Evolutionary conservation across 345 rosid species (phyloP).

Genomic region (Eutrema yunnanense): DNA sequence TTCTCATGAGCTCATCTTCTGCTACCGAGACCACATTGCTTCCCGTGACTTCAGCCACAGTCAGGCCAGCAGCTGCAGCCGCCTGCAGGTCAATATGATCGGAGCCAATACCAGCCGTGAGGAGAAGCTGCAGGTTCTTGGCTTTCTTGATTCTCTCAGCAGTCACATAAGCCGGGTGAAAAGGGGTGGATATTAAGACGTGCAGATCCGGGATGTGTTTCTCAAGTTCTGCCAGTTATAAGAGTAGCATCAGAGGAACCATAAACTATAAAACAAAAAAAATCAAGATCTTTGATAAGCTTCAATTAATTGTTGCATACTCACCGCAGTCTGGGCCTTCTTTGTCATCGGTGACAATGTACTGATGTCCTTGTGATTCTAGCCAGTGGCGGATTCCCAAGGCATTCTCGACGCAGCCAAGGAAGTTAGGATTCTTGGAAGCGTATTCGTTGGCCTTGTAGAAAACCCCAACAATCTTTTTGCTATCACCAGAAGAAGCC

Average conservation of each 20-base stretch:
- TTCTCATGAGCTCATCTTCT: conserved; percentile 94
- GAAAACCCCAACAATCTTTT: conserved; percentile 94
- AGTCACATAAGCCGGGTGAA: conserved; percentile 91
- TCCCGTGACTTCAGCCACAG: conserved; percentile 93
- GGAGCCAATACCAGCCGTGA: conserved; percentile 94
- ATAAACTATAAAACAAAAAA: background rate
- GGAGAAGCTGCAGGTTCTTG: conserved; percentile 80
- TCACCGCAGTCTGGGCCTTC: conserved; percentile 75
- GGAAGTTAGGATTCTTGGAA: conserved; percentile 63
- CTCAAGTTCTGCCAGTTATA: conserved; percentile 52
- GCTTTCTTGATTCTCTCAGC: conserved; percentile 91
- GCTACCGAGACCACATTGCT: conserved; percentile 94
- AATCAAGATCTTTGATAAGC: background rate
- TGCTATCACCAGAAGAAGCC: conserved; percentile 70
- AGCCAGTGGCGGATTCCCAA: conserved; percentile 79
- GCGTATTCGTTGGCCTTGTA: conserved; percentile 89
- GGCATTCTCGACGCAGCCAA: conserved; percentile 72
- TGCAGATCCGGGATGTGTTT: conserved; percentile 86
- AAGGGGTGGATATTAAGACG: conserved; percentile 81
- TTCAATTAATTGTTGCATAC: background rate
- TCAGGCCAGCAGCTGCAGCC: conserved; percentile 82
- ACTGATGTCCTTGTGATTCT: conserved; percentile 79
- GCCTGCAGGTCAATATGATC: conserved; percentile 88
- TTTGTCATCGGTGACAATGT: conserved; percentile 88
- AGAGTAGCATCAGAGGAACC: background rate